Conservation (phyloP, 2,329 filamentous ascomycete genomes). For the Huntiella omanensis region DNA sequence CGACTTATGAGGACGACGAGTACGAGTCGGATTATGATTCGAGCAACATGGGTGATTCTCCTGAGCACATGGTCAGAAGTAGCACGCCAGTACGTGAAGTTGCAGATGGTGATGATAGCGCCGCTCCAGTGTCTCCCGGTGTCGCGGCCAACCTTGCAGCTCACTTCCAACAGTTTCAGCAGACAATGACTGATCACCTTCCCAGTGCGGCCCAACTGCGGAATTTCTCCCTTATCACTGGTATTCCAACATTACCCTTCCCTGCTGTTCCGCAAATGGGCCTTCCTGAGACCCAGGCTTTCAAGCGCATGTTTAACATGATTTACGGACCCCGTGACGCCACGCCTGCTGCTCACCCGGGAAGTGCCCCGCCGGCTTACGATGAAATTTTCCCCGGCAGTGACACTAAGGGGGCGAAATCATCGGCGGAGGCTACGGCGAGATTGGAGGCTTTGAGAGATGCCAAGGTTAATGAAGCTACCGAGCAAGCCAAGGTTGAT, state of each 20-base stretch:
- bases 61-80: constrained; percentile 1
- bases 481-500: constrained; percentile 16
- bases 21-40: constrained; percentile 14
- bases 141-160: constrained; percentile 55
- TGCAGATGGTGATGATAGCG: constrained; percentile 1
- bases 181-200: constrained; percentile 41
- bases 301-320: constrained; percentile 48
- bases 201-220: constrained; percentile 32
- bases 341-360: neutral
- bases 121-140: constrained; percentile 25
- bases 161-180: constrained; percentile 60
- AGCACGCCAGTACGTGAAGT: neutral
- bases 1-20: constrained; percentile 25
- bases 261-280: constrained; percentile 37
- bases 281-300: constrained; percentile 39
- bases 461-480: constrained; percentile 15
- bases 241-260: constrained; percentile 35
- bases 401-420: constrained; percentile 23
- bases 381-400: constrained; percentile 54
- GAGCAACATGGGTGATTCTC: neutral
- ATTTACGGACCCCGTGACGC: constrained; percentile 37
- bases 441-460: constrained; percentile 8
- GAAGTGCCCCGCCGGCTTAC: constrained; percentile 50
- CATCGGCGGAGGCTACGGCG: constrained; percentile 36
- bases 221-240: constrained; percentile 30